A percentile compares a stretch with the other conserved stretches of the same genome.
phyloP scores from a whole-genome alignment of 2,329 filamentous ascomycete species.

The Cercospora sesami region DNA sequence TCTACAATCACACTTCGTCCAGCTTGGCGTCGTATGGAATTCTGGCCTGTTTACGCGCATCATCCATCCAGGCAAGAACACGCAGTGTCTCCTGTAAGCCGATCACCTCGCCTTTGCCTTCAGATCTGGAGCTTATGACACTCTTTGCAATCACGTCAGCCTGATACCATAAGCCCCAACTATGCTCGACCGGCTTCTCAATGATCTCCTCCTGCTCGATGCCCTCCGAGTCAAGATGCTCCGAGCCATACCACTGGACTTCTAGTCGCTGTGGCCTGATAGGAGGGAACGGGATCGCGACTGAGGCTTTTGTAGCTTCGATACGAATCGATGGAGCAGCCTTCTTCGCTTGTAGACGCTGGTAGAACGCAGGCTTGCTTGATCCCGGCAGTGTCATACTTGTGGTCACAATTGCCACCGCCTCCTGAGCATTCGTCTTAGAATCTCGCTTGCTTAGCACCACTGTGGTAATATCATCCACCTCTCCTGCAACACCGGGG shows the following conservation, averaged over 20 bases:
- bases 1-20: constrained; percentile 14
- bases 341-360: constrained; percentile 25
- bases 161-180: constrained; percentile 39
- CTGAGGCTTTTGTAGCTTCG: constrained; percentile 32
- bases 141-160: constrained; percentile 34
- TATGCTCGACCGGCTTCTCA: constrained; percentile 29
- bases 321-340: constrained; percentile 13
- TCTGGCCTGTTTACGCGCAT: constrained; percentile 5
- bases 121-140: not conserved
- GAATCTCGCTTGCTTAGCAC: constrained; percentile 30
- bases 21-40: constrained; percentile 14
- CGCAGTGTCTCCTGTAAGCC: constrained; percentile 11
- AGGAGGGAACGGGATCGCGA: constrained; percentile 34
- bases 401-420: constrained; percentile 31
- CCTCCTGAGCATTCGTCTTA: constrained; percentile 10
- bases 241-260: constrained; percentile 34
- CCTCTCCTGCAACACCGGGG: constrained; percentile 30
- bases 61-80: constrained; percentile 14
- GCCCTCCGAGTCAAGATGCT: constrained; percentile 31
- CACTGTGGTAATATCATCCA: constrained; percentile 37
- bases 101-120: constrained; percentile 10
- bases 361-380: constrained; percentile 28
- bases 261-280: constrained; percentile 33
- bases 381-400: constrained; percentile 33
- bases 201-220: constrained; percentile 34